Evolutionary conservation across 805 yeast species (phyloP).

Genomic region (Candida mattraensis): DNA sequence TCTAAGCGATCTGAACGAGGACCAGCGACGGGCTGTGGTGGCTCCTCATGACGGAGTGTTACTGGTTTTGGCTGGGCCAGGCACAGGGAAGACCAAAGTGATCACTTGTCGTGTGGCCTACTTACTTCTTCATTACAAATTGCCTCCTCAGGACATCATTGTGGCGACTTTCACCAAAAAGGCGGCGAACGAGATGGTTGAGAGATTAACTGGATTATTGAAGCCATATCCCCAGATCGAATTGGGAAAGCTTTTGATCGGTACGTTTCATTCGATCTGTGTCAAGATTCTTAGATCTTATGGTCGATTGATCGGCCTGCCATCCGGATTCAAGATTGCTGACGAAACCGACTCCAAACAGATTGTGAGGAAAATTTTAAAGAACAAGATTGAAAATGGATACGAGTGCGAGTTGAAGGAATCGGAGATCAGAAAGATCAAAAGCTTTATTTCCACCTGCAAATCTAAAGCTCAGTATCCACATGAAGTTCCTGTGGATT

Average conservation of each 20-base stretch:
- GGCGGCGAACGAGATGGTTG: conserved; percentile 85
- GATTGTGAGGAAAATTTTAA: conserved; percentile 41
- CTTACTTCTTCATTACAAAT: conserved; percentile 48
- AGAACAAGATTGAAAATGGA: conserved; percentile 10
- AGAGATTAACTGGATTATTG: conserved; percentile 48
- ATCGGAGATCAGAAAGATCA: conserved; percentile 41
- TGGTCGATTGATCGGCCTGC: conserved; percentile 51
- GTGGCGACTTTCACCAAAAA: conserved; percentile 93
- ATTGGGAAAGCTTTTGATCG: conserved; percentile 56
- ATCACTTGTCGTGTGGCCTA: conserved; percentile 77
- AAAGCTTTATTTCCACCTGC: conserved; percentile 50
- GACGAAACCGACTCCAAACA: conserved; percentile 61
- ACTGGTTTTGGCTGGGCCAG: conserved; percentile 61
- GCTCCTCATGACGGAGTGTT: conserved; percentile 39
- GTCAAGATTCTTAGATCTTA: conserved; percentile 53
- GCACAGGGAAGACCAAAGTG: conserved; percentile 80
- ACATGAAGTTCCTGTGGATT: conserved; percentile 30
- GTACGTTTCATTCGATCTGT: conserved; percentile 90
- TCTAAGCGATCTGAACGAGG: conserved; percentile 35
- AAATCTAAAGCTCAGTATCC: conserved; percentile 55
- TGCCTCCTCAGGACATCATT: conserved; percentile 63
- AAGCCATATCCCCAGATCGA: conserved; percentile 32
- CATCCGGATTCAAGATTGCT: conserved; percentile 49
- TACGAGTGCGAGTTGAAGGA: conserved; percentile 26
- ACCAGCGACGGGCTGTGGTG: conserved; percentile 46